Percentiles rank a stretch among this genome's conserved stretches.
phyloP scores from a whole-genome alignment of 2,329 filamentous ascomycete species.

The Rhynchosporium agropyri region DNA sequence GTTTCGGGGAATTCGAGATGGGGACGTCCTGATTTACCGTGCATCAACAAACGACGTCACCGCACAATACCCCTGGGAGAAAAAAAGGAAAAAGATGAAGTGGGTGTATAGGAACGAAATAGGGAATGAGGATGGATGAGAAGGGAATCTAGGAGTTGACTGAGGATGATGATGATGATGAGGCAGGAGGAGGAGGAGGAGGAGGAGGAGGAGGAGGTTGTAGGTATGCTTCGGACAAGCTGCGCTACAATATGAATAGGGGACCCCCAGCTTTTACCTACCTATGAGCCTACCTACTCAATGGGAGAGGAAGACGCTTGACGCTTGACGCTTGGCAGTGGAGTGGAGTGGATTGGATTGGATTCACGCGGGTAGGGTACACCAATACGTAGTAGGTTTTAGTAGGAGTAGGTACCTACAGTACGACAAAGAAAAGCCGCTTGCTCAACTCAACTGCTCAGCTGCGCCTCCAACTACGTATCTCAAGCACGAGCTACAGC shows the following conservation, averaged over 20 bases:
- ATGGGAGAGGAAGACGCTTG: no score
- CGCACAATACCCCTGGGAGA: constrained; percentile 5
- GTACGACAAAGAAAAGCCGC: no score
- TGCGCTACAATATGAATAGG: constrained; percentile 6
- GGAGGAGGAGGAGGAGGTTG: neutral
- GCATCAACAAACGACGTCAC: constrained; percentile 20
- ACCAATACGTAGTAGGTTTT: no score
- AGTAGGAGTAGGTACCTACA: no score
- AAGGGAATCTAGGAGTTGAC: constrained; percentile 6
- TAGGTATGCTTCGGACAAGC: constrained; percentile 7
- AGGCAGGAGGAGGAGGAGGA: constrained; percentile 3
- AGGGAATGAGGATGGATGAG: neutral
- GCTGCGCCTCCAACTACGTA: no score
- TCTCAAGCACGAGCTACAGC: no score
- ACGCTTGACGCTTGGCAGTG: no score
- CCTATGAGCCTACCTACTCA: no score
- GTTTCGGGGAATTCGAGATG: constrained; percentile 1
- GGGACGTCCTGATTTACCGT: neutral
- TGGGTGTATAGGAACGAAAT: neutral
- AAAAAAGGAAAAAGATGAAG: constrained; percentile 8
- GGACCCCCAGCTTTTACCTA: neutral
- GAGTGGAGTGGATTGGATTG: no score
- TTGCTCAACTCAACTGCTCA: no score
- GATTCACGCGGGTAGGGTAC: no score
- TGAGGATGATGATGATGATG: neutral